Percentiles rank a stretch among this genome's conserved stretches.
These are phyloP conservation scores for Diaporthe eres DNA, from an alignment of 2,329 filamentous ascomycete species.

Conservation along the genomic window DNA sequence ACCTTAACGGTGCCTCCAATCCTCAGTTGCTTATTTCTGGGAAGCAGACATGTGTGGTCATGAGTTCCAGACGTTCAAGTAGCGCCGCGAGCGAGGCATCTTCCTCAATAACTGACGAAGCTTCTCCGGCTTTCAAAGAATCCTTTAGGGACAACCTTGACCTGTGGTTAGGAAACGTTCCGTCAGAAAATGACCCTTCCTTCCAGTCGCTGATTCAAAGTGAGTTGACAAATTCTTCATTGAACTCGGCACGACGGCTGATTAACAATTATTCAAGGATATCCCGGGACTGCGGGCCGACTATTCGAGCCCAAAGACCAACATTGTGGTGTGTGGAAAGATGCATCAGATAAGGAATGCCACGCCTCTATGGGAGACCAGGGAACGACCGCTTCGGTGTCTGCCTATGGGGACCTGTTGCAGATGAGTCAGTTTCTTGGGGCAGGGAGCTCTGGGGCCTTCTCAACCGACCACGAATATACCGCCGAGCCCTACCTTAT, in stretches of 20 bases:
- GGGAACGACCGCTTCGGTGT: constrained; percentile 4
- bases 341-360: neutral
- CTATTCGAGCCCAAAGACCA: neutral
- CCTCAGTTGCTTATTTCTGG: neutral
- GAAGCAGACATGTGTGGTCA: neutral
- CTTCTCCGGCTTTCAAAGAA: neutral
- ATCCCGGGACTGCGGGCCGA: neutral
- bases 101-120: neutral
- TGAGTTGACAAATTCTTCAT: neutral
- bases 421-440: constrained; percentile 26
- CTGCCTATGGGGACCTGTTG: neutral
- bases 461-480: neutral
- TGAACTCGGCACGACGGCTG: neutral
- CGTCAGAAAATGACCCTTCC: neutral
- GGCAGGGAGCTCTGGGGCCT: neutral
- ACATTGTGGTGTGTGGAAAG: constrained; percentile 22
- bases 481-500: neutral
- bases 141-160: neutral
- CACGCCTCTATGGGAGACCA: constrained; percentile 23
- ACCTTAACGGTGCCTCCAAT: too few relatives aligned
- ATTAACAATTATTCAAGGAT: neutral
- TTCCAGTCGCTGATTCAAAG: neutral
- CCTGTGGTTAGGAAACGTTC: neutral
- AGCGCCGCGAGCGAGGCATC: neutral
- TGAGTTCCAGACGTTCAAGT: neutral